A percentile compares a stretch with the other conserved stretches of the same genome.
Evolutionary conservation across 2,329 filamentous ascomycete genomes (phyloP).

Genomic region (Venturia aucupariae): DNA sequence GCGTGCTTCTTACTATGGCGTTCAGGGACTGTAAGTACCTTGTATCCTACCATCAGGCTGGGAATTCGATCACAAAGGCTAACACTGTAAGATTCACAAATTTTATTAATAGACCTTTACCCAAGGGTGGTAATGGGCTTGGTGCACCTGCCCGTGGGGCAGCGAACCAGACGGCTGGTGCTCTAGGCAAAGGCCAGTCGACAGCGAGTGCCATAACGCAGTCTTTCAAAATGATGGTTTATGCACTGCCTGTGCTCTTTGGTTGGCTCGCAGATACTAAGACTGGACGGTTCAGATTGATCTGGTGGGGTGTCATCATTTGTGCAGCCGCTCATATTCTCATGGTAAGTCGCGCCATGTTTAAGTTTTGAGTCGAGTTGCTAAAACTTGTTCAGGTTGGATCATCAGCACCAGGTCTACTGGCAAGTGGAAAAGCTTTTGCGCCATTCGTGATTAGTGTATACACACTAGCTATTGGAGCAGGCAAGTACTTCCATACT

Average conservation of each 20-base stretch:
- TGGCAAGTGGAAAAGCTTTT: slow-evolving; percentile 1
- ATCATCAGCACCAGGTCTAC: slow-evolving; percentile 18
- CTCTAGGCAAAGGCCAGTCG: not conserved
- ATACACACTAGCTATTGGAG: slow-evolving; percentile 9
- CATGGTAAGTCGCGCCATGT: slow-evolving; percentile 17
- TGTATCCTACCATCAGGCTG: too few species aligned
- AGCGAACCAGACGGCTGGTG: slow-evolving; percentile 1
- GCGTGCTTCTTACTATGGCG: slow-evolving; percentile 52
- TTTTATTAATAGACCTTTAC: slow-evolving; percentile 8
- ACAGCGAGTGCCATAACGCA: not conserved
- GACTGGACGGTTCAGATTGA: slow-evolving; percentile 32
- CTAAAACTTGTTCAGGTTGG: not conserved
- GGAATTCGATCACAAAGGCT: not conserved
- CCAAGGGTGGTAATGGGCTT: slow-evolving; percentile 13
- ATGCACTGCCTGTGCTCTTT: slow-evolving; percentile 44
- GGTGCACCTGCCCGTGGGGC: slow-evolving; percentile 2
- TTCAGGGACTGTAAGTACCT: slow-evolving; percentile 20
- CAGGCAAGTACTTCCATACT: not conserved
- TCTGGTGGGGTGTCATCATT: slow-evolving; percentile 30
- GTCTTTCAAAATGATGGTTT: slow-evolving; percentile 47
- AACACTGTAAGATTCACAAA: not conserved
- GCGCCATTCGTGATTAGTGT: slow-evolving; percentile 13
- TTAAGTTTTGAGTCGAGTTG: not conserved
- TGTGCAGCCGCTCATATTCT: slow-evolving; percentile 23
- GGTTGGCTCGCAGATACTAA: slow-evolving; percentile 38